Percentiles rank a stretch among this genome's conserved stretches.
Conservation (phyloP, 352 stramenopile genomes). For the Phytophthora sojae region DNA sequence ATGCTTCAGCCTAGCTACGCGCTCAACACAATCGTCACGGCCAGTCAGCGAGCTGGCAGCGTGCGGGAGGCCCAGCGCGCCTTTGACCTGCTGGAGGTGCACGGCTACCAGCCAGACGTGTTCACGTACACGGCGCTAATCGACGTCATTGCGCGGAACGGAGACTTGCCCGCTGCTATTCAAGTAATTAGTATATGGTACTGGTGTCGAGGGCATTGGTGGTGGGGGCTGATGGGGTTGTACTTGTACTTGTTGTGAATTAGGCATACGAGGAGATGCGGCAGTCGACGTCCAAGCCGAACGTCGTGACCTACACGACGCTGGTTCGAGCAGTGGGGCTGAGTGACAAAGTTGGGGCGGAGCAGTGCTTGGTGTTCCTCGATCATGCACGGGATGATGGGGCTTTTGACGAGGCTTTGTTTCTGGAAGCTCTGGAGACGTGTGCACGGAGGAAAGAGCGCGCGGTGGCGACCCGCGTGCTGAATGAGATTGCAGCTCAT, state of each 20-base stretch:
- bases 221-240: constrained; percentile 1
- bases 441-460: constrained; percentile 57
- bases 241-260: neutral
- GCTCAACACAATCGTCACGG: constrained; percentile 82
- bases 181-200: constrained; percentile 31
- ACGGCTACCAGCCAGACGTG: constrained; percentile 76
- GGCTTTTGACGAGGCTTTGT: constrained; percentile 71
- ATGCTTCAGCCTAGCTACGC: constrained; percentile 73
- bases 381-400: constrained; percentile 52
- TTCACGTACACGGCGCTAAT: constrained; percentile 88
- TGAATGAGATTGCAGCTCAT: constrained; percentile 43
- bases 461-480: constrained; percentile 36
- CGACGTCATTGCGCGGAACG: constrained; percentile 65
- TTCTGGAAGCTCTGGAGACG: constrained; percentile 63
- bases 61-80: constrained; percentile 63
- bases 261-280: constrained; percentile 76
- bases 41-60: constrained; percentile 72
- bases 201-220: neutral
- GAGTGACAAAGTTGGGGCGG: constrained; percentile 40
- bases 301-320: constrained; percentile 83
- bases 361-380: constrained; percentile 58
- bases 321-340: constrained; percentile 61
- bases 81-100: constrained; percentile 54
- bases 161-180: constrained; percentile 57
- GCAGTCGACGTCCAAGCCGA: constrained; percentile 62